phyloP scores from a whole-genome alignment of 257 asterid genomes.

The Gentiana dahurica region DNA sequence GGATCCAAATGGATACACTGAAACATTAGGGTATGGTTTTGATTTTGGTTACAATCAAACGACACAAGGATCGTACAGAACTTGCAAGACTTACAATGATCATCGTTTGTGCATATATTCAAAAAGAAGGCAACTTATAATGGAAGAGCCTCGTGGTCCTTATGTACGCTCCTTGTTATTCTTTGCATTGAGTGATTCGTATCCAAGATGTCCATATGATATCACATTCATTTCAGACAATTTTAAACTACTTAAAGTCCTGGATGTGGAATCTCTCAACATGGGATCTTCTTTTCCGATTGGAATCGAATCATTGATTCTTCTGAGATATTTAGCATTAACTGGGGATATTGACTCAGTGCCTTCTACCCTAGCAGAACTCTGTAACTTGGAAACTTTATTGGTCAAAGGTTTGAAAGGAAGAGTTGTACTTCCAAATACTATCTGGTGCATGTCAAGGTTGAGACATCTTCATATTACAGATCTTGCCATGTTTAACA shows the following conservation, averaged over 20 bases:
- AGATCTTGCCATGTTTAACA: neutral
- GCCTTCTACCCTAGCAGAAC: neutral
- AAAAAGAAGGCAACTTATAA: conserved; percentile 3
- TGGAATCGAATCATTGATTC: neutral
- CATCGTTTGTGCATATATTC: neutral
- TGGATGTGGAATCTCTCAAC: neutral
- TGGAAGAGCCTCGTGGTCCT: conserved; percentile 4
- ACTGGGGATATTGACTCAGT: neutral
- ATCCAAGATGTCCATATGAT: neutral
- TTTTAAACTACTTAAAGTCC: conserved; percentile 5
- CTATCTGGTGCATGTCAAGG: neutral
- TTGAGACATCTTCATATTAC: conserved; percentile 2
- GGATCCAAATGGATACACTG: neutral
- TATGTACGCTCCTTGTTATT: conserved; percentile 4
- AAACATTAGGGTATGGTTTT: neutral
- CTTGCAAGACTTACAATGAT: too few species aligned
- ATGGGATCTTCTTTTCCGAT: conserved; percentile 1
- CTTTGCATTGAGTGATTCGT: neutral
- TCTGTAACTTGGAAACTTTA: conserved; percentile 4
- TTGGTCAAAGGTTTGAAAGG: neutral
- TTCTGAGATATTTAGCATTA: conserved; percentile 1
- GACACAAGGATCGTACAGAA: too few species aligned
- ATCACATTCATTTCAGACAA: neutral
- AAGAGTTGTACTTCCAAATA: neutral
- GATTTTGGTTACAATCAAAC: neutral